A percentile compares a stretch with the other conserved stretches of the same genome.
Evolutionary conservation across 2,329 filamentous ascomycete species (phyloP).

Genomic region (Dactylellina cionopaga): DNA sequence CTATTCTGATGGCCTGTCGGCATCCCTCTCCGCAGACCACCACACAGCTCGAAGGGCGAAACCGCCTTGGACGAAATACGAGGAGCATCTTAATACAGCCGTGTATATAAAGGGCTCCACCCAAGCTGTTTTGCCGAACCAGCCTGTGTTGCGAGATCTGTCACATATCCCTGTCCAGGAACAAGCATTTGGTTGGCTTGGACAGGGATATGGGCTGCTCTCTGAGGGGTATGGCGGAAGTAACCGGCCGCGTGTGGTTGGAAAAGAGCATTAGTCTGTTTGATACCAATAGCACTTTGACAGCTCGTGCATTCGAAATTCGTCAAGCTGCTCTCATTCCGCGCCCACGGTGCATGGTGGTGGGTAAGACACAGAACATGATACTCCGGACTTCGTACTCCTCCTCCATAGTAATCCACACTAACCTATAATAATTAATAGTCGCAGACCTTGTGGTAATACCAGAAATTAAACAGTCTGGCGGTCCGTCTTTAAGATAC

Average conservation of each 20-base stretch:
- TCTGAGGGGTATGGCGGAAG: constrained; percentile 40
- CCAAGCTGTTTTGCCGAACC: constrained; percentile 46
- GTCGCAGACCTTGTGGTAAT: constrained; percentile 35
- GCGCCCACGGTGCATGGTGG: too few relatives aligned
- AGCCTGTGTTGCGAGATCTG: constrained; percentile 52
- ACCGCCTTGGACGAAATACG: constrained; percentile 41
- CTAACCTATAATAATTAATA: too few relatives aligned
- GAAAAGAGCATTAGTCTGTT: constrained; percentile 37
- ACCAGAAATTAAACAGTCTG: constrained; percentile 22
- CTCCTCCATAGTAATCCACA: too few relatives aligned
- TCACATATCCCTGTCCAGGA: constrained; percentile 53
- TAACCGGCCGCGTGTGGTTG: constrained; percentile 46
- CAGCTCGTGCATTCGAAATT: too few relatives aligned
- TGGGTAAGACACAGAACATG: too few relatives aligned
- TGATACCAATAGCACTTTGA: constrained; percentile 35
- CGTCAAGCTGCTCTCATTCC: constrained; percentile 8
- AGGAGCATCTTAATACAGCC: constrained; percentile 49
- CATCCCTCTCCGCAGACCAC: constrained; percentile 45
- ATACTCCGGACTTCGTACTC: constrained; percentile 2
- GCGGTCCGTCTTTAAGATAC: constrained; percentile 50
- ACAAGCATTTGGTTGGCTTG: constrained; percentile 46
- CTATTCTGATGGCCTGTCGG: constrained; percentile 49
- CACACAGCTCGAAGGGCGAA: constrained; percentile 17
- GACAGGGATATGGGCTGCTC: constrained; percentile 20
- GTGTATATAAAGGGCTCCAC: constrained; percentile 39